Conservation (phyloP, 2,329 filamentous ascomycete genomes). For the Gaeumannomyces sp. region DNA sequence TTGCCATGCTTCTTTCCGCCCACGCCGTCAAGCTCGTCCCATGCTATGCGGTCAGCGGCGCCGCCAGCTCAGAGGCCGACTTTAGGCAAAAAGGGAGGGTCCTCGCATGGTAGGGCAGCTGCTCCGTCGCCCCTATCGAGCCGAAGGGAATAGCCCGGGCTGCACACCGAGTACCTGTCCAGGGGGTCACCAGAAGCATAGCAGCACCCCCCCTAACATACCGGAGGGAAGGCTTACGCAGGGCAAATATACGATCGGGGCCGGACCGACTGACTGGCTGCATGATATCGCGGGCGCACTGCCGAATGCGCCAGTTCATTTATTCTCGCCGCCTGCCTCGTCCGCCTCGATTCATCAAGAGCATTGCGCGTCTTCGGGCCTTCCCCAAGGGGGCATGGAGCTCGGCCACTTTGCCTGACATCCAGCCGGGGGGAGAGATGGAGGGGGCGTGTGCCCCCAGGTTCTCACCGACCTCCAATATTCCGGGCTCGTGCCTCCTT, state of each 20-base stretch:
- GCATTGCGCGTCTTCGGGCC: no score
- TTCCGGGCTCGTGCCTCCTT: no score
- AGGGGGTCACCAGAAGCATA: background rate
- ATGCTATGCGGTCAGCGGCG: background rate
- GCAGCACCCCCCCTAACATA: slow-evolving; percentile 1
- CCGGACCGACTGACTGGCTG: slow-evolving; percentile 4
- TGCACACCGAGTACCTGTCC: background rate
- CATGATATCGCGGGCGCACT: background rate
- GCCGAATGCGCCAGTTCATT: background rate
- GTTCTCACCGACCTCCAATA: no score
- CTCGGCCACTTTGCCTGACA: no score
- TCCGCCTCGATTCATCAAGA: background rate
- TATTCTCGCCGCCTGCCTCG: background rate
- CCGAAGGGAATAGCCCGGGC: background rate
- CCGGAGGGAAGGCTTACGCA: background rate
- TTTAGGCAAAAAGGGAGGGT: slow-evolving; percentile 10
- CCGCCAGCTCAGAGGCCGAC: background rate
- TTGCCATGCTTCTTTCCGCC: background rate
- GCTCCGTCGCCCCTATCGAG: slow-evolving; percentile 2
- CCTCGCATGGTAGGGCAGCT: background rate
- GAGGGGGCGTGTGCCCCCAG: no score
- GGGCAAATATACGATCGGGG: slow-evolving; percentile 7
- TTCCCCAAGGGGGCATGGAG: background rate
- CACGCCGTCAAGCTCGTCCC: no score
- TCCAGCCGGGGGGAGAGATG: background rate